Evolutionary conservation across 2,329 filamentous ascomycete genomes (phyloP).

Genomic region (Xylariaceae sp.): DNA sequence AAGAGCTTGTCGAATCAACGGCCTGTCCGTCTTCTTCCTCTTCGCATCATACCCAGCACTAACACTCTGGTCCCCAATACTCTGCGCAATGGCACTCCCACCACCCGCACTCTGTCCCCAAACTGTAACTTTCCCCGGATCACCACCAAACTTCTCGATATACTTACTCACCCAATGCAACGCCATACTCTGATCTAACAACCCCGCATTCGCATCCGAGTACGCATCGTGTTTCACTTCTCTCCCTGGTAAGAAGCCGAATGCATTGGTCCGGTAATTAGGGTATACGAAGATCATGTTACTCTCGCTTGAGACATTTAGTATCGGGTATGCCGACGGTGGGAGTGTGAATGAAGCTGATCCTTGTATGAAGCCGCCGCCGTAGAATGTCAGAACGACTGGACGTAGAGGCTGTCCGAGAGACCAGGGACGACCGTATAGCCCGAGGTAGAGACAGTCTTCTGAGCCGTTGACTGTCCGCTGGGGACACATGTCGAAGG

Average conservation of each 20-base stretch:
- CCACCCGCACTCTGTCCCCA: conserved; percentile 57
- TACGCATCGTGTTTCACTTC: conserved; percentile 8
- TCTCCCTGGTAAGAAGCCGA: conserved; percentile 51
- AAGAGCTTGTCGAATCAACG: conserved; percentile 50
- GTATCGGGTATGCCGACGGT: conserved; percentile 54
- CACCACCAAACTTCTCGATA: conserved; percentile 48
- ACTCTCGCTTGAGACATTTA: conserved; percentile 51
- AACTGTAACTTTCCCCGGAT: conserved; percentile 46
- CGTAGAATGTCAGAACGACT: conserved; percentile 60
- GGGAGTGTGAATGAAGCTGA: conserved; percentile 53
- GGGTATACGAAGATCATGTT: conserved; percentile 46
- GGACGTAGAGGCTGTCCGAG: conserved; percentile 44
- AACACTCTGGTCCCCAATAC: conserved; percentile 38
- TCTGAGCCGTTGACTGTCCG: conserved; percentile 55
- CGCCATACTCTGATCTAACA: conserved; percentile 50
- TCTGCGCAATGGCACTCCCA: conserved; percentile 51
- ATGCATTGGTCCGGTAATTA: conserved; percentile 57
- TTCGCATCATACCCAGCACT: conserved; percentile 24
- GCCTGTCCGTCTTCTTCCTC: conserved; percentile 34
- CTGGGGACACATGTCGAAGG: conserved; percentile 59
- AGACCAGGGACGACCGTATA: conserved; percentile 58
- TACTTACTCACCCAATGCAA: conserved; percentile 48
- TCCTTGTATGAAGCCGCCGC: conserved; percentile 60
- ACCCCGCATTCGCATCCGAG: conserved; percentile 50
- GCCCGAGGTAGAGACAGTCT: conserved; percentile 60